phyloP scores from a whole-genome alignment of 768 basidiomycete genomes.

The Dictyophora rubrovolvata region DNA sequence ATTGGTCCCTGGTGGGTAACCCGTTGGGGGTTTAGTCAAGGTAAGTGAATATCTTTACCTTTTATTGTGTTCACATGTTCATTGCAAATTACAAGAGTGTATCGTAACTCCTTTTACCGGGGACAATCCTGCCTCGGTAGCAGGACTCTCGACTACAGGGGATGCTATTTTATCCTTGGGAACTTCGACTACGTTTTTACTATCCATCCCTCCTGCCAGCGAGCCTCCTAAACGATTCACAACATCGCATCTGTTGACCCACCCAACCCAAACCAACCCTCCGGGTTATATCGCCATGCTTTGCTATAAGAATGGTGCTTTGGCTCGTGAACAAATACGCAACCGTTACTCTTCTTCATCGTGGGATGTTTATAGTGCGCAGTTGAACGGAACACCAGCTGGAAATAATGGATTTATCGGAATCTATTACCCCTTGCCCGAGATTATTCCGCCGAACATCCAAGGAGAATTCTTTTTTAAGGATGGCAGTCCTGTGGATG shows the following conservation, averaged over 20 bases:
- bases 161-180: slow-evolving; percentile 82
- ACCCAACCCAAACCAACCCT: slow-evolving; percentile 42
- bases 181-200: slow-evolving; percentile 78
- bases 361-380: slow-evolving; percentile 63
- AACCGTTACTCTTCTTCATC: slow-evolving; percentile 48
- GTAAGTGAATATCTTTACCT: slow-evolving; percentile 23
- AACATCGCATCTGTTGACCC: slow-evolving; percentile 64
- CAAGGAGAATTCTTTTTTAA: slow-evolving; percentile 61
- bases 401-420: slow-evolving; percentile 56
- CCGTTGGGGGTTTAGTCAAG: slow-evolving; percentile 63
- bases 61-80: neutral
- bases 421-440: slow-evolving; percentile 75
- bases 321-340: slow-evolving; percentile 69
- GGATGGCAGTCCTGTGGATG: slow-evolving; percentile 18
- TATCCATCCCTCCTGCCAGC: slow-evolving; percentile 60
- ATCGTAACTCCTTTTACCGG: slow-evolving; percentile 79
- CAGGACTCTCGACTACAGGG: slow-evolving; percentile 61
- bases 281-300: slow-evolving; percentile 79
- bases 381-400: slow-evolving; percentile 41
- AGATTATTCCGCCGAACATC: slow-evolving; percentile 79
- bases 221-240: slow-evolving; percentile 59
- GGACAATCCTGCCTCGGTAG: slow-evolving; percentile 81
- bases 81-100: slow-evolving; percentile 40
- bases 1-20: slow-evolving; percentile 63
- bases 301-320: slow-evolving; percentile 83